phyloP scores from a whole-genome alignment of 75 land plant species.

The Pinus tabuliformis region DNA sequence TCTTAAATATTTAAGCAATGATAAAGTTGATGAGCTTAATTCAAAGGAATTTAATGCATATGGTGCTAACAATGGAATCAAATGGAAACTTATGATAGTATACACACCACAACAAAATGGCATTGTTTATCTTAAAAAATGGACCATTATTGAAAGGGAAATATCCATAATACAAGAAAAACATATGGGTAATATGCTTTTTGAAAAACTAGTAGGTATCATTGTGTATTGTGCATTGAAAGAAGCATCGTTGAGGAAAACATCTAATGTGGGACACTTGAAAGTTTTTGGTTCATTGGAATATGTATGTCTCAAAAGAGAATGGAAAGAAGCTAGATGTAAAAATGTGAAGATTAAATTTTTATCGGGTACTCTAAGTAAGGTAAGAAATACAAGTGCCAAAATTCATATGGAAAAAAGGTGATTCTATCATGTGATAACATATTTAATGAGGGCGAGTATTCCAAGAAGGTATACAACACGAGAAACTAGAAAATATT shows the following conservation, averaged over 20 bases:
- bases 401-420: neutral
- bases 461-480: no score
- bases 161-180: neutral
- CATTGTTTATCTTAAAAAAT: neutral
- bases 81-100: neutral
- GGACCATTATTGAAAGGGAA: neutral
- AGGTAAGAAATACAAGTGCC: neutral
- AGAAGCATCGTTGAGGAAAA: neutral
- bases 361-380: neutral
- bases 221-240: neutral
- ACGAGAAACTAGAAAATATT: no score
- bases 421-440: no score
- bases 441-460: no score
- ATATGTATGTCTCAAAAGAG: no score
- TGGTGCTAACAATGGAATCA: neutral
- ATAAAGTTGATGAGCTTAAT: neutral
- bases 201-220: neutral
- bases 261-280: no score
- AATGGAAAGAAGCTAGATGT: neutral
- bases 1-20: neutral
- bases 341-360: neutral
- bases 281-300: no score
- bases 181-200: neutral
- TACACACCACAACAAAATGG: neutral
- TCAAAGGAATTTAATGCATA: neutral